Conservation (phyloP, 2,329 filamentous ascomycete species). For the Aspergillus viridinutans region DNA sequence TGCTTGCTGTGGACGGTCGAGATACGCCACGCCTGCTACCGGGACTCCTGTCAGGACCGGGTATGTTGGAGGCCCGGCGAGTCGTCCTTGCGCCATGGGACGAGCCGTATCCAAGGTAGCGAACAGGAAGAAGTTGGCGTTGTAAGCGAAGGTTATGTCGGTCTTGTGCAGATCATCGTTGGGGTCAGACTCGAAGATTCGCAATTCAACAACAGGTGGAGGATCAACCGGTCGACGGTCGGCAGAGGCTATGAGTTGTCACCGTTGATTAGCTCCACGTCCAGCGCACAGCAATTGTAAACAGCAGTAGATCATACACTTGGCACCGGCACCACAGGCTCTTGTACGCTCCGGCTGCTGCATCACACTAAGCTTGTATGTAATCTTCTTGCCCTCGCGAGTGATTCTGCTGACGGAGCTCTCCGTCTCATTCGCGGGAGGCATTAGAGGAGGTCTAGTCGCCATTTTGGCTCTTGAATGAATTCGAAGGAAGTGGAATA, state of each 20-base stretch:
- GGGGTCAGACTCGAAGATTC: conserved; percentile 66
- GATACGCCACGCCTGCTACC: conserved; percentile 91
- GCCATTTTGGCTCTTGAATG: conserved; percentile 35
- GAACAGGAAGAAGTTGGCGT: conserved; percentile 96
- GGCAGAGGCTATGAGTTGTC: conserved; percentile 59
- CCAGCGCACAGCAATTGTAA: conserved; percentile 1
- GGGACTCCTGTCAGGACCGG: conserved; percentile 91
- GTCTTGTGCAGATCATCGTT: conserved; percentile 55
- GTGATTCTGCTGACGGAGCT: conserved; percentile 57
- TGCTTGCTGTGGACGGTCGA: conserved; percentile 73
- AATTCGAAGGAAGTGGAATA: not conserved
- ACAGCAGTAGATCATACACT: conserved; percentile 58
- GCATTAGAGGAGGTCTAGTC: conserved; percentile 30
- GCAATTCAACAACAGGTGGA: conserved; percentile 88
- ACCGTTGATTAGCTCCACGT: conserved; percentile 7
- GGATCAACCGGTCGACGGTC: conserved; percentile 92
- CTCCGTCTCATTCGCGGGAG: conserved; percentile 53
- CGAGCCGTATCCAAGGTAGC: conserved; percentile 85
- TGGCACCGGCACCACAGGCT: conserved; percentile 91
- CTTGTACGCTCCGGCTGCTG: conserved; percentile 92
- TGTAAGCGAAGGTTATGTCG: conserved; percentile 84
- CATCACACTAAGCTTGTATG: conserved; percentile 78
- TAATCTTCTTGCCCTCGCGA: conserved; percentile 70
- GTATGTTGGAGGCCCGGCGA: conserved; percentile 63
- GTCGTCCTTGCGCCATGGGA: conserved; percentile 74